phyloP scores from a whole-genome alignment of 352 stramenopile species.

The Phytophthora lateralis region DNA sequence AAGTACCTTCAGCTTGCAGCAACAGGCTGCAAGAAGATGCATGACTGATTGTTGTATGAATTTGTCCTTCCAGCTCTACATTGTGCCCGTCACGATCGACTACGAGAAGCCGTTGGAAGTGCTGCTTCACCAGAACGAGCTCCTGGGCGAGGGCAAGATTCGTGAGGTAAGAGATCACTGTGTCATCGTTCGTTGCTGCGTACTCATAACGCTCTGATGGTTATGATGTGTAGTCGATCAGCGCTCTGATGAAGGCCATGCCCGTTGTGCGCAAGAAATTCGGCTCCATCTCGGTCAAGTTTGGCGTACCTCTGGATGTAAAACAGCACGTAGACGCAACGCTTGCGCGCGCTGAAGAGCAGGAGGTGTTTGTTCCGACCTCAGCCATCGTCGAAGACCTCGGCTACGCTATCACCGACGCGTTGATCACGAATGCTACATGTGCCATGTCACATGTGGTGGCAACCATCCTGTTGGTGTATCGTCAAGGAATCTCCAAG shows the following conservation, averaged over 20 bases:
- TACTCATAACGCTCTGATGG: not conserved
- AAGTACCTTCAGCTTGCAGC: conserved; percentile 18
- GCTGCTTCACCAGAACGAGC: conserved; percentile 80
- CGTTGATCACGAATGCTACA: conserved; percentile 69
- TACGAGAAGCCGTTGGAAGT: conserved; percentile 88
- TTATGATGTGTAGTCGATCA: conserved; percentile 48
- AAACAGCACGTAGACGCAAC: conserved; percentile 49
- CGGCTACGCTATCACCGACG: conserved; percentile 76
- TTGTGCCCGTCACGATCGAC: conserved; percentile 87
- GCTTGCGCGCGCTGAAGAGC: conserved; percentile 30
- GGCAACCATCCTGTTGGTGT: conserved; percentile 76
- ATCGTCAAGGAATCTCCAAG: conserved; percentile 79
- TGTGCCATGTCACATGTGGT: conserved; percentile 80
- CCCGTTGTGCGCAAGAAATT: conserved; percentile 81
- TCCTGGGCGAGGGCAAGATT: conserved; percentile 81
- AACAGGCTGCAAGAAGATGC: not conserved
- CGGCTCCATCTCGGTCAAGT: conserved; percentile 81
- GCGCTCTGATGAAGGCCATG: conserved; percentile 69
- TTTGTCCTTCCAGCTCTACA: conserved; percentile 52
- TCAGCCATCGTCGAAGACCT: conserved; percentile 59
- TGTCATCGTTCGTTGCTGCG: not conserved
- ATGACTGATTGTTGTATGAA: not conserved
- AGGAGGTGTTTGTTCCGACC: conserved; percentile 43
- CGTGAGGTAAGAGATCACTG: conserved; percentile 51
- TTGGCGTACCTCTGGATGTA: conserved; percentile 72